Evolutionary conservation across 345 rosid species (phyloP), one percentile per base, ranked within the genome.

Genomic region (Citrus mangshanensis): DNA sequence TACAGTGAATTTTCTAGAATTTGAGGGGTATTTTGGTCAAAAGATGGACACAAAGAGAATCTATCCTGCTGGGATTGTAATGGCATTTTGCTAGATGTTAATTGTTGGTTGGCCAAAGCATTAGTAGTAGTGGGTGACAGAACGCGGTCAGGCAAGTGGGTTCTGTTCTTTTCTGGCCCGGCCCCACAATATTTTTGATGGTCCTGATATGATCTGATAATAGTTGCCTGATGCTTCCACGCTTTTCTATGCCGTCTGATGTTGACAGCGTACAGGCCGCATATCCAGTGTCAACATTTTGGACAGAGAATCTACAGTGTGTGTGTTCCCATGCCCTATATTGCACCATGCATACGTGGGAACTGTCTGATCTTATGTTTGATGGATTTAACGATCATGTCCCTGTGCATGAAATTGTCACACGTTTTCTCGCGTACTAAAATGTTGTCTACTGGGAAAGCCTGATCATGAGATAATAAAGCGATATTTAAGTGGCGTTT

Each of bases 101-200:
- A 49, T 72, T 9, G 63, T 3, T 24, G 60, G 59, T 54, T 46
- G 72, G 74, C 68, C 74, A 70, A 42, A 37, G 68, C 64, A 79
- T 32, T 10, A 30, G 14, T 16, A 22, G 27, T 38, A 75, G 83
- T 79, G 87, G 81, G 68, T 77, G 87, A 74, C 87, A 80, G 85
- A 51, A 3, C 51, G 4, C 18, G 18, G 51, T 0, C 4, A 63
- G 59, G 77, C 59, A 19, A 19, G 42, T 42, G 9, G 51, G 55
- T 5, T 12, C 22, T 25, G 22, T 18, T 54, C 64, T 12, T 4
- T 42, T 16, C 6, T 34, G 54, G 14, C 37, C 79, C 79, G 54
- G 22, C 37, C 79, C 79, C 79, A 54, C 65, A n/a, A 30, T 65
- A 30, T 12, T 58, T 80, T 60, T 3, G 46, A 80, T 75, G 58